Percentiles rank a stretch among this genome's conserved stretches.
Conservation (phyloP, 148 eudicot genomes). For the Suaeda aralocaspica region DNA sequence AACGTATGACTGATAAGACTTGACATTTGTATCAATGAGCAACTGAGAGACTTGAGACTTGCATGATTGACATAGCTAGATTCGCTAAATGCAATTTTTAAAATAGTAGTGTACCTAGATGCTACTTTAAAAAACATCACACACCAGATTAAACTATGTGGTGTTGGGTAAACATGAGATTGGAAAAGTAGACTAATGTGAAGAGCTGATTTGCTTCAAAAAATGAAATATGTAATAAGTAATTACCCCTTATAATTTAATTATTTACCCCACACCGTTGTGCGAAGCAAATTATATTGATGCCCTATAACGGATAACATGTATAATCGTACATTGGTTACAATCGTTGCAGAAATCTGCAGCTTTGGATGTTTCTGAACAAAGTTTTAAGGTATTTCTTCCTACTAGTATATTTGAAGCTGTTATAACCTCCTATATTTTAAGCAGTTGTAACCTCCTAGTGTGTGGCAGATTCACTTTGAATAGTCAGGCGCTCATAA, state of each 20-base stretch:
- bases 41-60: no score
- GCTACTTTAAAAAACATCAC: background rate
- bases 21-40: no score
- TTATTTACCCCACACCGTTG: background rate
- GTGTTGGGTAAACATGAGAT: no score
- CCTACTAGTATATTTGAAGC: no score
- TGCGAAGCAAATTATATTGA: background rate
- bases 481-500: background rate
- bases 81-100: background rate
- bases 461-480: background rate
- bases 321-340: conserved; percentile 6
- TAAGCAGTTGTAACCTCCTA: background rate
- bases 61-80: background rate
- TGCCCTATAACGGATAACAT: background rate
- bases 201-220: background rate
- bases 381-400: conserved; percentile 66
- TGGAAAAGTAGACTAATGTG: background rate
- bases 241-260: background rate
- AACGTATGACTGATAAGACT: background rate
- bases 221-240: background rate
- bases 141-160: background rate
- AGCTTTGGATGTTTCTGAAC: conserved; percentile 69
- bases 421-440: no score
- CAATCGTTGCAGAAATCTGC: conserved; percentile 63
- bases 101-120: background rate